Base-by-base conservation (phyloP, 2,329 filamentous ascomycete species). In the Fusarium sp. region DNA sequence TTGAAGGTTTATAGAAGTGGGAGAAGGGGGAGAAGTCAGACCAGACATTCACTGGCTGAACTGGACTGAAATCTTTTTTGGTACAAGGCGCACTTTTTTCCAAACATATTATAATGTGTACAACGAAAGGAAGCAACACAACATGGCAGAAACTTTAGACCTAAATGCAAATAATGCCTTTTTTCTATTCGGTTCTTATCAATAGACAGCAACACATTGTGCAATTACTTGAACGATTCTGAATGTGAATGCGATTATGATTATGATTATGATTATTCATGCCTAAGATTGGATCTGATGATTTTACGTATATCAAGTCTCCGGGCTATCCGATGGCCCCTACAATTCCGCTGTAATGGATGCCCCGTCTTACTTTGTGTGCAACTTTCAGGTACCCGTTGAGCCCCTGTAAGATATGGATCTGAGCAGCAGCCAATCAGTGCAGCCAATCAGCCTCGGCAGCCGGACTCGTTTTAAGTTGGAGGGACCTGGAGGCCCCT, bases 31-130 rank as follows among this genome's bases (percentile, higher is more conserved):
- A 58, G 52, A 52, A 63, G 58, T 57, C 63, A 70, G 67, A 68
- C 58, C 67, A 51, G 24, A 31, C 54, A 65, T 71, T 70, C 67
- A 55, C 67, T 71, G 67, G 64, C 56, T 71, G 63, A 68, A 71
- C 63, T 70, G 67, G 67, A 54, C 58, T 68, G 67, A 57, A 31
- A 56, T 57, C 19, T 54, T 55, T 68, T 53, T 49, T 69, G 46
- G 62, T 49, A 65, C 54, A 61, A 70, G 66, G 67, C 67, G 67
- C 66, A 64, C 47, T 62, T 62, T 58, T 57, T 39, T 43, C 10
- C 5, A 65, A 56, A 52, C 67, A 42, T 68, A 73, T 71, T 64
- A 52, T 74, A 74, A 74, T 74, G 72, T 74, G 72, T 74, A 74
- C 70, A 74, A 74, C 65, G 72, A 74, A 67, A 66, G 69, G 62